Evolutionary conservation across 495 filamentous ascomycete species (phyloP).

Genomic region (Penicillium canescens): DNA sequence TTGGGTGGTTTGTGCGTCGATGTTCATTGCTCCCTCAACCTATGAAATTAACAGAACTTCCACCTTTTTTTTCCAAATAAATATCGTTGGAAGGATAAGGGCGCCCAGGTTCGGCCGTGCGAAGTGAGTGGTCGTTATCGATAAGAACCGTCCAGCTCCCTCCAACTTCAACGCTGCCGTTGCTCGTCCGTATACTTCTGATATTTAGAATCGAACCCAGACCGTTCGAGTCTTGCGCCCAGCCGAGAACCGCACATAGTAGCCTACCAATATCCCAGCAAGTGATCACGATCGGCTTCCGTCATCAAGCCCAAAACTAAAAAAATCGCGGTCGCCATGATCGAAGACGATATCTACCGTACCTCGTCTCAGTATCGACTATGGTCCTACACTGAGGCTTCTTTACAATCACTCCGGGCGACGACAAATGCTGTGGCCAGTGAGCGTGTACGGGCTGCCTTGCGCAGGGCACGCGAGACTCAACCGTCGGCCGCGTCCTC

Average conservation of each 20-base stretch:
- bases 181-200: too few species aligned
- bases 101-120: too few species aligned
- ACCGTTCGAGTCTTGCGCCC: background rate
- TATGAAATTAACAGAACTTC: background rate
- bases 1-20: constrained; percentile 1
- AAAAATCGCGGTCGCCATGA: constrained; percentile 43
- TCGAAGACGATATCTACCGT: constrained; percentile 91
- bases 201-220: too few species aligned
- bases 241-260: too few species aligned
- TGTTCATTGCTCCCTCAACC: background rate
- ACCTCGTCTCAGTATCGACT: constrained; percentile 83
- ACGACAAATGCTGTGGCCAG: constrained; percentile 75
- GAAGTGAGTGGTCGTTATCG: background rate
- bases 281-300: background rate
- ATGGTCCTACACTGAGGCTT: constrained; percentile 86
- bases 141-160: background rate
- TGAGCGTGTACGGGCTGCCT: constrained; percentile 66
- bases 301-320: background rate
- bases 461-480: constrained; percentile 48
- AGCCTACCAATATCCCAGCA: too few species aligned
- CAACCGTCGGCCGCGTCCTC: constrained; percentile 40
- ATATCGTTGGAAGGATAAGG: too few species aligned
- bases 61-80: too few species aligned
- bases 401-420: constrained; percentile 66
- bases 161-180: too few species aligned